Percentiles rank a stretch among this genome's conserved stretches.
phyloP scores from a whole-genome alignment of 768 basidiomycete species.

The Naematelia encephala region DNA sequence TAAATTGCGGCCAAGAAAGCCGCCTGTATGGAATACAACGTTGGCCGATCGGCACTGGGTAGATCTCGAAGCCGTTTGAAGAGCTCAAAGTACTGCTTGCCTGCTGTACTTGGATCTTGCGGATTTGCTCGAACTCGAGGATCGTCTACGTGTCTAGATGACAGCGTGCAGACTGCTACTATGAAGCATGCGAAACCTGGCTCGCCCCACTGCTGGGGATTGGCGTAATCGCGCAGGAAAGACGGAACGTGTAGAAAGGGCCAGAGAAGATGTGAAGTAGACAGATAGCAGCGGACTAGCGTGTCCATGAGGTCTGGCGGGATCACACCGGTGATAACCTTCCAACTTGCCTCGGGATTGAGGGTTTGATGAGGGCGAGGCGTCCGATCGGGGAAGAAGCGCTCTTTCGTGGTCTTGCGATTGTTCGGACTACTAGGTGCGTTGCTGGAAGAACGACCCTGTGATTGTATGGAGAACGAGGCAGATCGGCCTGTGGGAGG shows the following conservation, averaged over 20 bases:
- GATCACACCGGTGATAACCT: constrained; percentile 78
- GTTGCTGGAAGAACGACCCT: neutral
- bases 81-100: constrained; percentile 87
- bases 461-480: neutral
- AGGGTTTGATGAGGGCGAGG: constrained; percentile 66
- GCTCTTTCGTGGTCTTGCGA: constrained; percentile 16
- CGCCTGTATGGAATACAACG: constrained; percentile 86
- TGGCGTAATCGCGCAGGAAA: constrained; percentile 85
- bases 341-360: constrained; percentile 84
- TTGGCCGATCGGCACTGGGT: constrained; percentile 81
- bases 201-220: constrained; percentile 91
- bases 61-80: constrained; percentile 82
- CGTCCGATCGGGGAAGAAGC: constrained; percentile 75
- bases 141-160: constrained; percentile 89
- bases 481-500: neutral
- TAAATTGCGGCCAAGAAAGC: constrained; percentile 89
- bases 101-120: constrained; percentile 77
- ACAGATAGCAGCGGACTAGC: constrained; percentile 62
- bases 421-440: neutral
- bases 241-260: constrained; percentile 90
- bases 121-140: constrained; percentile 80
- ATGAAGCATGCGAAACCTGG: constrained; percentile 92
- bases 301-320: constrained; percentile 89
- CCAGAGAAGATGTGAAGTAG: constrained; percentile 87
- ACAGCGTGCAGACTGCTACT: constrained; percentile 85